phyloP scores from a whole-genome alignment of 371 early-diverging fungal species.

The Dichotomocladium elegans region DNA sequence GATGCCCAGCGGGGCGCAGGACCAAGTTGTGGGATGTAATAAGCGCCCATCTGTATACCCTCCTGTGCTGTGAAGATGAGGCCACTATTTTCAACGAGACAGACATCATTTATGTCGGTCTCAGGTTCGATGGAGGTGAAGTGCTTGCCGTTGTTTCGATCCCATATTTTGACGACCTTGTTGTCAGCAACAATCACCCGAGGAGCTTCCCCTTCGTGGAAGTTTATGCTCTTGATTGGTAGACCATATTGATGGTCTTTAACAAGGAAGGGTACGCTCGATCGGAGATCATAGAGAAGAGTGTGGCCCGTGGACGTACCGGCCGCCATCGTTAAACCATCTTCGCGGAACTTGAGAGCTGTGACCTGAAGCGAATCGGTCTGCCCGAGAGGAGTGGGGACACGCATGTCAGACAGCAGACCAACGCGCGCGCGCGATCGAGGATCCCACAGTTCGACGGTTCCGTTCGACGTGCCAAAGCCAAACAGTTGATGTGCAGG shows the following conservation, averaged over 20 bases:
- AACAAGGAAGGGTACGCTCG: conserved; percentile 73
- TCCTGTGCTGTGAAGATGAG: conserved; percentile 95
- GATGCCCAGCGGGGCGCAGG: conserved; percentile 96
- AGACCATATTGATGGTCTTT: conserved; percentile 97
- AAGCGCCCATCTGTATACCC: conserved; percentile 90
- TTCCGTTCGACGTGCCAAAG: conserved; percentile 84
- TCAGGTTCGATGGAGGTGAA: conserved; percentile 91
- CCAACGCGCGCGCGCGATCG: conserved; percentile 75
- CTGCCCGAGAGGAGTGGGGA: conserved; percentile 44
- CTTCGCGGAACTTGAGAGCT: conserved; percentile 74
- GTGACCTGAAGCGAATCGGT: conserved; percentile 51
- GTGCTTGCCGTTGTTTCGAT: conserved; percentile 71
- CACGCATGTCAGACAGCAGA: conserved; percentile 47
- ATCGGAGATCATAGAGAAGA: conserved; percentile 92
- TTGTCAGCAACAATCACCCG: conserved; percentile 88
- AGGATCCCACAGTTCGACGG: conserved; percentile 96
- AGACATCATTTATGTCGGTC: conserved; percentile 92
- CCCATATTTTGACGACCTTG: conserved; percentile 93
- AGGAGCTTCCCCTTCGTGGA: conserved; percentile 67
- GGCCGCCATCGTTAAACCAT: conserved; percentile 88
- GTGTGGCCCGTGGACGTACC: conserved; percentile 93
- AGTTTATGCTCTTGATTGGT: conserved; percentile 87
- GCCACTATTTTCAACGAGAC: conserved; percentile 81
- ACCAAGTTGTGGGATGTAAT: conserved; percentile 91
- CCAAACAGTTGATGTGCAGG: conserved; percentile 92